A percentile compares a stretch with the other conserved stretches of the same genome.
Evolutionary conservation across 176 grass and related monocot species (phyloP).

Genomic region (Eragrostis curvula): DNA sequence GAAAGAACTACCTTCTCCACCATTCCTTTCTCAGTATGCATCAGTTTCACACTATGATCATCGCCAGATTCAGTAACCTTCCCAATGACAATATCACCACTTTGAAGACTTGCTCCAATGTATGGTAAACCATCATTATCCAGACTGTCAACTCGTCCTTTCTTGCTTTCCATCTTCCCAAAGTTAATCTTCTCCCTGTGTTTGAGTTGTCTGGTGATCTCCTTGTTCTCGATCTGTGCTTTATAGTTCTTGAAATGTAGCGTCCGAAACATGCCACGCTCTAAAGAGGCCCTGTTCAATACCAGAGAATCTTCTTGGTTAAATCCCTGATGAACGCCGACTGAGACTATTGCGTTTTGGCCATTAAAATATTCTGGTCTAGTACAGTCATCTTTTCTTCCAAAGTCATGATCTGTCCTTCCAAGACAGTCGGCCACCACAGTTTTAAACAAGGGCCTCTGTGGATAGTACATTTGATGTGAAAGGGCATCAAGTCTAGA

Average conservation of each 20-base stretch:
- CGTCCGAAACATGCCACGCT: slow-evolving; percentile 81
- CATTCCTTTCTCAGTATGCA: slow-evolving; percentile 91
- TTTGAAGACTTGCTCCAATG: slow-evolving; percentile 82
- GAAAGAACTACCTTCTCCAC: slow-evolving; percentile 83
- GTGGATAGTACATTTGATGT: slow-evolving; percentile 84
- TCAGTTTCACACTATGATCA: slow-evolving; percentile 72
- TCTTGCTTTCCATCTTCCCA: slow-evolving; percentile 80
- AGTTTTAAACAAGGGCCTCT: slow-evolving; percentile 87
- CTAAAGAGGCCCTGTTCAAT: slow-evolving; percentile 84
- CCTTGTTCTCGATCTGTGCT: slow-evolving; percentile 72
- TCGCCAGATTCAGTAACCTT: slow-evolving; percentile 73
- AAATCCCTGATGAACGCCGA: slow-evolving; percentile 86
- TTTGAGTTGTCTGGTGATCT: slow-evolving; percentile 61
- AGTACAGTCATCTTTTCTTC: slow-evolving; percentile 50
- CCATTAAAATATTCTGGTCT: slow-evolving; percentile 89
- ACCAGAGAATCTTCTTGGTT: slow-evolving; percentile 96
- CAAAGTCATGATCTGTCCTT: slow-evolving; percentile 34
- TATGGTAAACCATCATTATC: slow-evolving; percentile 86
- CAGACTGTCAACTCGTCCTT: slow-evolving; percentile 72
- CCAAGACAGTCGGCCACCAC: slow-evolving; percentile 74
- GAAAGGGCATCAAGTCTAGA: slow-evolving; percentile 73
- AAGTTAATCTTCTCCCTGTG: slow-evolving; percentile 66
- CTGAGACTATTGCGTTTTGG: slow-evolving; percentile 82
- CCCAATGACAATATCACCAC: slow-evolving; percentile 84
- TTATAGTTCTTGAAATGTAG: slow-evolving; percentile 83